Conservation (phyloP, 2,329 filamentous ascomycete genomes). For the Neopestalotiopsis sp. region DNA sequence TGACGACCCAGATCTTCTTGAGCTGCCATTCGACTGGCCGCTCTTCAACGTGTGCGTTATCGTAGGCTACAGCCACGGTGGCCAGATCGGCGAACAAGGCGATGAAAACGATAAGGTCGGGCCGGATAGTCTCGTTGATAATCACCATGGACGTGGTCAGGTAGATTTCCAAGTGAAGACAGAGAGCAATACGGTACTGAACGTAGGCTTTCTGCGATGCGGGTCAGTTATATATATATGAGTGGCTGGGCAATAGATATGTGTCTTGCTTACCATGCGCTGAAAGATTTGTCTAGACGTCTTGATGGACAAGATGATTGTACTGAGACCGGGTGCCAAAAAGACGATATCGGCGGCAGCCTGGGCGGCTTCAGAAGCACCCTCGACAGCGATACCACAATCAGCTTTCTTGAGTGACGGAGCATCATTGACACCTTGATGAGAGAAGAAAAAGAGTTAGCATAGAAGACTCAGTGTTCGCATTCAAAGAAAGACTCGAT, state of each 20-base stretch:
- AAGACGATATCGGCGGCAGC: constrained; percentile 78
- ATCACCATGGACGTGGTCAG: constrained; percentile 80
- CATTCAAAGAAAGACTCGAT: too few relatives aligned
- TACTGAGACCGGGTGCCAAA: constrained; percentile 73
- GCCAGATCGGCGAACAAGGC: constrained; percentile 81
- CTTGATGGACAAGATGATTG: constrained; percentile 77
- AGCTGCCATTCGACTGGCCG: constrained; percentile 82
- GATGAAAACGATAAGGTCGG: constrained; percentile 79
- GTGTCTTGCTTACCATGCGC: constrained; percentile 1
- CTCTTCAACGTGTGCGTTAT: constrained; percentile 77
- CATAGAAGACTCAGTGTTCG: not conserved
- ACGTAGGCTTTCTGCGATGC: constrained; percentile 68
- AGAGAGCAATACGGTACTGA: constrained; percentile 78
- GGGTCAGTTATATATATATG: constrained; percentile 17
- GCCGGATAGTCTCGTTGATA: constrained; percentile 76
- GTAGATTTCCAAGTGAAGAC: constrained; percentile 78
- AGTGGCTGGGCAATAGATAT: too few relatives aligned
- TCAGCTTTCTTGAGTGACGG: constrained; percentile 77
- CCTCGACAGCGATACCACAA: constrained; percentile 76
- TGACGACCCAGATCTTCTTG: constrained; percentile 83
- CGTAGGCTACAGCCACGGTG: constrained; percentile 79
- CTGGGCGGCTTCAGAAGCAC: constrained; percentile 74
- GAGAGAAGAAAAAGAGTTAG: not conserved
- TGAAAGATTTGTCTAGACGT: constrained; percentile 59
- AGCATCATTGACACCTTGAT: constrained; percentile 70